phyloP scores from a whole-genome alignment of 371 early-diverging fungal species.

The Blakeslea trispora region DNA sequence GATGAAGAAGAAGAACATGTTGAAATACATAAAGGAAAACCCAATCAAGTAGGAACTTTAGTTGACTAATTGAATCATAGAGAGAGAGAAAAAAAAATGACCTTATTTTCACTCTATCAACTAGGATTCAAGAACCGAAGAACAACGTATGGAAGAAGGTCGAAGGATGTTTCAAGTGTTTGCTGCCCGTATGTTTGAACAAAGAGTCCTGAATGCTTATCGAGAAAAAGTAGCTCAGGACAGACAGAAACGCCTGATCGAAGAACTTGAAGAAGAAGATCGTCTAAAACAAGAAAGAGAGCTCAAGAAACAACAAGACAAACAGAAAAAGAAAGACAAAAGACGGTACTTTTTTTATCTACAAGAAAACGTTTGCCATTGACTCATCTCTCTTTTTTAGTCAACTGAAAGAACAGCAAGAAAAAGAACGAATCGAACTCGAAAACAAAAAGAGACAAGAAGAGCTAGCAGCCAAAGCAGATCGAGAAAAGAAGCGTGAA shows the following conservation, averaged over 20 bases:
- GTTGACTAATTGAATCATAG: constrained; percentile 4
- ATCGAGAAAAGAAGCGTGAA: constrained; percentile 36
- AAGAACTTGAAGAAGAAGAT: constrained; percentile 83
- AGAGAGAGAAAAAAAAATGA: too few species aligned
- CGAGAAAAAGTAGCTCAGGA: constrained; percentile 89
- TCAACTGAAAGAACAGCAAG: constrained; percentile 38
- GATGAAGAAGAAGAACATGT: constrained; percentile 45
- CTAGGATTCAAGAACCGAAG: constrained; percentile 75
- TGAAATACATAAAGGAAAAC: not conserved
- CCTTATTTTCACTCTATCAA: too few species aligned
- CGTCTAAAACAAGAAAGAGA: constrained; percentile 69
- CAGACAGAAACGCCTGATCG: constrained; percentile 75
- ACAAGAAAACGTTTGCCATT: too few species aligned
- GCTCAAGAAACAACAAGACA: constrained; percentile 65
- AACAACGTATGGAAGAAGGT: constrained; percentile 90
- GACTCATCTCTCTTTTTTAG: too few species aligned
- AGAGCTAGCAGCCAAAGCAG: constrained; percentile 36
- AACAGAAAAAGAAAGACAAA: constrained; percentile 66
- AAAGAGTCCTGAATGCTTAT: constrained; percentile 87
- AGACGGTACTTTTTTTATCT: too few species aligned
- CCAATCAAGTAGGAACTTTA: not conserved
- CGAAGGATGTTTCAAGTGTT: constrained; percentile 92
- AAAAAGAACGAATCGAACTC: constrained; percentile 39
- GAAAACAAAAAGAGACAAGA: constrained; percentile 45
- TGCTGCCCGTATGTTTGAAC: constrained; percentile 95